Evolutionary conservation across 2,329 filamentous ascomycete species (phyloP), one percentile per base, ranked within the genome.

Genomic region (Monosporascus ibericus): DNA sequence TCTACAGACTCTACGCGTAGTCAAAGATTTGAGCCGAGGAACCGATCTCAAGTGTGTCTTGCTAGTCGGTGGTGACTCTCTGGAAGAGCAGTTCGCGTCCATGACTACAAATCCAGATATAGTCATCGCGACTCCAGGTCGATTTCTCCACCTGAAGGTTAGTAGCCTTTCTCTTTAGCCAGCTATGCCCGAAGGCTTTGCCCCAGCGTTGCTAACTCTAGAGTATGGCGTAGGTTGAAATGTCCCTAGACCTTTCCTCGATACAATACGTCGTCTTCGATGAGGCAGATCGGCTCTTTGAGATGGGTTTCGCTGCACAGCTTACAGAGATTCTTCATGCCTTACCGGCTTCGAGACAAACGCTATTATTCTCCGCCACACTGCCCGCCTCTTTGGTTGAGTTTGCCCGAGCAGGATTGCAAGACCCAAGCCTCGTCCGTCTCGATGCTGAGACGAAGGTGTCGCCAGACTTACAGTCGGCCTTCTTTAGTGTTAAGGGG

Each of bases 91-190:
- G 69, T 97, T 97, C 69, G 82, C 85, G 52, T 86, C 87, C 68
- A 95, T 97, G 90, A 86, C 92, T 1, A 84, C 86, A 36, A 99
- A 99, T 68, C 94, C 95, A 0, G 95, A 99, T 68, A 95, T 99
- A 60, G 84, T 99, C 62, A 97, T 99, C 65, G 94, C 94, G 11
- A 97, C 95, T 0, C 94, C 94, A 0, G 94, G 95, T 69, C 89
- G 94, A 62, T 99, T 99, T 63, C 75, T 99, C 60, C 94, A 99
- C 77, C 73, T 99, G 58, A 95, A 97, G 72, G 92, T 34, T 34
- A 14, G 30, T 34, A 34, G 11, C 9, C 30, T 34, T 34, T 14
- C 11, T 34, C 30, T 11, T 14, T 34, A 34, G 9, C 11, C 5
- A 34, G 11, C 30, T 5, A 11, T 34, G 30, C 6, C 30, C 14